Percentiles rank a stretch among this genome's conserved stretches.
These are phyloP conservation scores for Pythium dissimile DNA, from an alignment of 352 stramenopile species.

Conservation along the genomic window DNA sequence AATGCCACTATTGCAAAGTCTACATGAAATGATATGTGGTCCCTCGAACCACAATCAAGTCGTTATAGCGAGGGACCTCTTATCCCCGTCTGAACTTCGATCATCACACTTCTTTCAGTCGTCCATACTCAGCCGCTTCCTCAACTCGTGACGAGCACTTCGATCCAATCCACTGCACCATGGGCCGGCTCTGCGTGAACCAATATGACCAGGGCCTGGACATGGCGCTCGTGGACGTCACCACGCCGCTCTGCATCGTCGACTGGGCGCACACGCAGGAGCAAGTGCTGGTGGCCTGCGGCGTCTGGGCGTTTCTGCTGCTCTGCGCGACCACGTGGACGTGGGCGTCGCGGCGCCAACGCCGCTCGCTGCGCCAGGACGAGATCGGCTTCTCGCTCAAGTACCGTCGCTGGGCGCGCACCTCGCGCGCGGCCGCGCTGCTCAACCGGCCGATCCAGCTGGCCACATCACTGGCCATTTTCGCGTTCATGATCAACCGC, in stretches of 20 bases:
- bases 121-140: too few species aligned
- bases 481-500: conserved; percentile 60
- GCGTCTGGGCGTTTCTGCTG: conserved; percentile 44
- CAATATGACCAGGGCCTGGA: conserved; percentile 29
- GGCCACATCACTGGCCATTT: conserved; percentile 66
- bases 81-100: too few species aligned
- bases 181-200: conserved; percentile 73
- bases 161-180: too few species aligned
- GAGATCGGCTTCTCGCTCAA: conserved; percentile 81
- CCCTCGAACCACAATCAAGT: too few species aligned
- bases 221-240: conserved; percentile 23
- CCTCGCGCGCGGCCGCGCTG: conserved; percentile 62
- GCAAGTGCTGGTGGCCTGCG: conserved; percentile 54
- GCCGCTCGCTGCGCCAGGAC: conserved; percentile 42
- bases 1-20: background rate
- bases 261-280: conserved; percentile 73
- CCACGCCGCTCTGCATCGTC: conserved; percentile 58
- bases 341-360: conserved; percentile 48
- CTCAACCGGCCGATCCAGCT: conserved; percentile 80
- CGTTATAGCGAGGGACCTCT: too few species aligned
- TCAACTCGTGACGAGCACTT: too few species aligned
- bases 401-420: conserved; percentile 70
- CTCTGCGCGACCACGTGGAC: conserved; percentile 55
- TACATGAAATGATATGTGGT: too few species aligned
- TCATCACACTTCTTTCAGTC: too few species aligned